Percentiles rank a stretch among this genome's conserved stretches.
phyloP scores from a whole-genome alignment of 495 filamentous ascomycete species.

The Penicillium cinerascens region DNA sequence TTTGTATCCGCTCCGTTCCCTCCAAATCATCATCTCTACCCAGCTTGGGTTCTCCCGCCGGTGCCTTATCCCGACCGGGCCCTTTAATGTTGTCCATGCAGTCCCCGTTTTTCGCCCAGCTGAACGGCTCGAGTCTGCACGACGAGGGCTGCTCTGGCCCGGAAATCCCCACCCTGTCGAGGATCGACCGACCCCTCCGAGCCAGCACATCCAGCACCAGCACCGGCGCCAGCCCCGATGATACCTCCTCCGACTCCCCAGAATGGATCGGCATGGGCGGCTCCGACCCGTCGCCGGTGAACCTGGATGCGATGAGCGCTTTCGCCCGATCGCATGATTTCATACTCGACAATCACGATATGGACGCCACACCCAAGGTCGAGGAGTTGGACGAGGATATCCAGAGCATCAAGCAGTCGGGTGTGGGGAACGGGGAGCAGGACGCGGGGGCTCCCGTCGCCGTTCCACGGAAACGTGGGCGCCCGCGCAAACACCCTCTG shows the following conservation, averaged over 20 bases:
- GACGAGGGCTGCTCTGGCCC: slow-evolving; percentile 16
- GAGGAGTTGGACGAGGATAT: slow-evolving; percentile 45
- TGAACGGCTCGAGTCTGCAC: slow-evolving; percentile 16
- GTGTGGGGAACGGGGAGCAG: slow-evolving; percentile 26
- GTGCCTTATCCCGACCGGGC: neutral
- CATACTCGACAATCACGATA: slow-evolving; percentile 13
- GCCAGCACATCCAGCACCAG: slow-evolving; percentile 36
- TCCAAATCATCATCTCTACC: neutral
- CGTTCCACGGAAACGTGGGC: slow-evolving; percentile 60
- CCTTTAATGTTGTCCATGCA: slow-evolving; percentile 48
- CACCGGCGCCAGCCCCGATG: slow-evolving; percentile 35
- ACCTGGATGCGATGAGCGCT: slow-evolving; percentile 4
- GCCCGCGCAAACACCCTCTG: slow-evolving; percentile 80
- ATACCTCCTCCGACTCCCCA: slow-evolving; percentile 35
- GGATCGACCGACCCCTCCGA: slow-evolving; percentile 26
- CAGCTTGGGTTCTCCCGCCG: neutral
- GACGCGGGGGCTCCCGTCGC: slow-evolving; percentile 33
- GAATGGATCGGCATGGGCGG: slow-evolving; percentile 35
- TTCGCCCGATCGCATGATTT: slow-evolving; percentile 22
- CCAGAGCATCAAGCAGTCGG: slow-evolving; percentile 34
- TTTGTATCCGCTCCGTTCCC: slow-evolving; percentile 4
- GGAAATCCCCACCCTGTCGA: slow-evolving; percentile 22
- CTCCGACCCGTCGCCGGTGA: slow-evolving; percentile 20
- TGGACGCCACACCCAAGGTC: slow-evolving; percentile 38
- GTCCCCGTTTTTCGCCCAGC: slow-evolving; percentile 21